A percentile compares a stretch with the other conserved stretches of the same genome.
phyloP scores from a whole-genome alignment of 106 monocot genomes.

The Apostasia shenzhenica region DNA sequence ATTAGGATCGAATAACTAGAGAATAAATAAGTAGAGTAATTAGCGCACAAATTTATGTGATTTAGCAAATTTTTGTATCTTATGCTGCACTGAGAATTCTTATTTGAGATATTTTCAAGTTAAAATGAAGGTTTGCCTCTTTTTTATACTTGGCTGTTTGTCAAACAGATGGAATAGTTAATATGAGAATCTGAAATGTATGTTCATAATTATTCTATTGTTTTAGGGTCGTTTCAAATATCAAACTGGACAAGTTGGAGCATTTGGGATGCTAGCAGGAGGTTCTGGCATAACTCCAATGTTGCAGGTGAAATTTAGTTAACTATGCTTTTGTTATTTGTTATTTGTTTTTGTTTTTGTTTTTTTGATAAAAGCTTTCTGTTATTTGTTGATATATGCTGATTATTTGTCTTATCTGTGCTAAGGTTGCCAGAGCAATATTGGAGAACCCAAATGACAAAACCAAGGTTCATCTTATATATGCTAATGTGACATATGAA shows the following conservation, averaged over 20 bases:
- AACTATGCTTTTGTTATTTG: not conserved
- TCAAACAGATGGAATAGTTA: too few relatives aligned
- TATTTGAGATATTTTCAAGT: too few relatives aligned
- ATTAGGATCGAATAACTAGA: too few relatives aligned
- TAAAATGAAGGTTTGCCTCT: too few relatives aligned
- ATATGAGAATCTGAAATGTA: not conserved
- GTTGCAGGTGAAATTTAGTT: constrained; percentile 61
- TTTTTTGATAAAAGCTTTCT: too few relatives aligned
- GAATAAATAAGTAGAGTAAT: too few relatives aligned
- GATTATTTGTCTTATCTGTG: constrained; percentile 1
- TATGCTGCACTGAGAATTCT: too few relatives aligned
- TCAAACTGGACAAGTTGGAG: constrained; percentile 82
- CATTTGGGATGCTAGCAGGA: constrained; percentile 97
- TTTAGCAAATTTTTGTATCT: too few relatives aligned
- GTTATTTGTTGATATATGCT: not conserved
- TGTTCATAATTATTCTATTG: not conserved
- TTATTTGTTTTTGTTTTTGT: too few relatives aligned
- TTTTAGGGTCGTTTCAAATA: constrained; percentile 89
- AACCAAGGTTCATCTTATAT: constrained; percentile 84
- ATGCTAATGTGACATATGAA: constrained; percentile 90
- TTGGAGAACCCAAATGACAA: constrained; percentile 82
- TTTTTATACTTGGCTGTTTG: too few relatives aligned
- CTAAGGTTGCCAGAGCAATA: constrained; percentile 87
- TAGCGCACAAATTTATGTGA: too few relatives aligned
- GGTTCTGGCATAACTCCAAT: constrained; percentile 98